Percentiles rank a stretch among this genome's conserved stretches.
Evolutionary conservation across 1,139 yeast species (phyloP).

Genomic region (Candida sp.): DNA sequence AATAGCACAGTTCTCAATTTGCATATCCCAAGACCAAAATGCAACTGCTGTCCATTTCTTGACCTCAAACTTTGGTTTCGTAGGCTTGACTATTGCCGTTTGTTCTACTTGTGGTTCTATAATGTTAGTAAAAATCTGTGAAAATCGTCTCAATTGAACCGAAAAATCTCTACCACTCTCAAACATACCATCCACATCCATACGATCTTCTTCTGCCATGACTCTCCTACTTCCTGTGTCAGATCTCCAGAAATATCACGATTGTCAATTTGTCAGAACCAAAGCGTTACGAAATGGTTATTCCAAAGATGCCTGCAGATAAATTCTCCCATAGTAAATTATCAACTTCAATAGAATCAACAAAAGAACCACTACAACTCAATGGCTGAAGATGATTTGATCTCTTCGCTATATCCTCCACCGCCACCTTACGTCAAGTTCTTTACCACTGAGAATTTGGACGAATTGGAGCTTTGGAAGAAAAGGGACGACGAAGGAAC

Average conservation of each 20-base stretch:
- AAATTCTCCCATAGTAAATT: no score
- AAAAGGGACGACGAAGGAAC: slow-evolving; percentile 5
- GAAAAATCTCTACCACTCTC: no score
- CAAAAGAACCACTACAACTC: slow-evolving; percentile 1
- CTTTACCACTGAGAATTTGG: slow-evolving; percentile 62
- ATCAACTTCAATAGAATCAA: no score
- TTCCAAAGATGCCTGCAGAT: background rate
- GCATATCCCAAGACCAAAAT: slow-evolving; percentile 98
- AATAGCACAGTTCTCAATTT: slow-evolving; percentile 96
- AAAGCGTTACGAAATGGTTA: no score
- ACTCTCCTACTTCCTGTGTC: background rate
- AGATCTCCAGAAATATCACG: background rate
- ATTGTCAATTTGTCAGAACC: background rate
- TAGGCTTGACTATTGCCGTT: slow-evolving; percentile 4
- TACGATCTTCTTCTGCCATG: slow-evolving; percentile 10
- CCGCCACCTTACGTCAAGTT: slow-evolving; percentile 76
- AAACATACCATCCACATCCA: slow-evolving; percentile 11
- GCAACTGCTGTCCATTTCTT: slow-evolving; percentile 97
- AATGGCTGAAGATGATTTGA: slow-evolving; percentile 36
- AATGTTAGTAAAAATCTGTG: slow-evolving; percentile 1
- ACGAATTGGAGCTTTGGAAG: slow-evolving; percentile 25
- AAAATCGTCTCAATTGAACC: no score
- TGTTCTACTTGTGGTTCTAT: background rate
- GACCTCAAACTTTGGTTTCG: slow-evolving; percentile 43
- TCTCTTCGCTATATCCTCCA: slow-evolving; percentile 77